Percentiles rank a stretch among this genome's conserved stretches.
These are phyloP conservation scores for Biscogniauxia marginata DNA, from an alignment of 2,329 filamentous ascomycete genomes.

Conservation along the genomic window DNA sequence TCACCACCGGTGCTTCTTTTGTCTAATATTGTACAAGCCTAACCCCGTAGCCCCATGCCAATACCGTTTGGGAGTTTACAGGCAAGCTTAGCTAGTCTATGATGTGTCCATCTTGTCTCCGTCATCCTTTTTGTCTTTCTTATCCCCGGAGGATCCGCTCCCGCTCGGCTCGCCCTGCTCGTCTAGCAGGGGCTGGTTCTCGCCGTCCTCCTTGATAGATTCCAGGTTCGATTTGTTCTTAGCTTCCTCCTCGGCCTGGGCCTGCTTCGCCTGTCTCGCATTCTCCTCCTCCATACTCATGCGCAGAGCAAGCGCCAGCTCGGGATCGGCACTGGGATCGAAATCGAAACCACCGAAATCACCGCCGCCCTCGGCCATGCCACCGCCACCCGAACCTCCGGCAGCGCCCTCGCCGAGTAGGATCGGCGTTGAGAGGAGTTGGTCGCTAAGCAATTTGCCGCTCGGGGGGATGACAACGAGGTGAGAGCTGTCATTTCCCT, in stretches of 20 bases:
- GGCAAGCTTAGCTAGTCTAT: conserved; percentile 40
- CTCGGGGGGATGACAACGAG: conserved; percentile 88
- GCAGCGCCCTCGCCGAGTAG: conserved; percentile 75
- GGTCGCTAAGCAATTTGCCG: conserved; percentile 87
- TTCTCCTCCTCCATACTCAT: conserved; percentile 99
- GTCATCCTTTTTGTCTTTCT: conserved; percentile 52
- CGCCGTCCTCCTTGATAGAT: conserved; percentile 77
- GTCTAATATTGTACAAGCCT: conserved; percentile 31
- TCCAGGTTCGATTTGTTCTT: conserved; percentile 76
- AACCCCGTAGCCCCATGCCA: conserved; percentile 22
- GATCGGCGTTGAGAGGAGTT: conserved; percentile 86
- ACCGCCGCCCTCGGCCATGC: conserved; percentile 57
- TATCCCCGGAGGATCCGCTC: conserved; percentile 46
- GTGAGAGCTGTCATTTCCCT: conserved; percentile 86
- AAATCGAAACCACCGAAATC: conserved; percentile 81
- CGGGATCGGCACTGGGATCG: conserved; percentile 87
- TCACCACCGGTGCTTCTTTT: conserved; percentile 13
- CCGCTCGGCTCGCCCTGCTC: conserved; percentile 65
- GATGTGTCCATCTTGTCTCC: conserved; percentile 90
- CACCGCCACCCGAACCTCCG: conserved; percentile 52
- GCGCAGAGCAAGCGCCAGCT: conserved; percentile 87
- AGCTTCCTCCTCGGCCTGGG: conserved; percentile 70
- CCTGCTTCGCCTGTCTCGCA: conserved; percentile 84
- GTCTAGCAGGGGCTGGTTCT: conserved; percentile 64
- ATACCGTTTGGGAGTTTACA: conserved; percentile 4